Evolutionary conservation across 2,329 filamentous ascomycete species (phyloP).

Genomic region (Aspergillus intermedius): DNA sequence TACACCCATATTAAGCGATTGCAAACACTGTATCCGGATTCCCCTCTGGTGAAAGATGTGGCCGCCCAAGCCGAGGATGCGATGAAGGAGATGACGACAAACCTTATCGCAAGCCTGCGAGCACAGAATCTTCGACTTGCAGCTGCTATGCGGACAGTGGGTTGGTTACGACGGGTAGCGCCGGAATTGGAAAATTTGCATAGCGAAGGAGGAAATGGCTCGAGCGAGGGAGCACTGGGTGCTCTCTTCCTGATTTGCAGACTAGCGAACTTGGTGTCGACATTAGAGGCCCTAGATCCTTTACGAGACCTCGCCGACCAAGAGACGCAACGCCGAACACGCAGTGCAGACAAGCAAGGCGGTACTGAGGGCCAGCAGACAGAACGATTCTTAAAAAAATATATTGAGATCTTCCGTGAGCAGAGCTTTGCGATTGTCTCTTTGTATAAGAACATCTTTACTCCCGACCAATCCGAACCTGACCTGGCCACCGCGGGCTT

Average conservation of each 20-base stretch:
- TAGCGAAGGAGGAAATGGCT: conserved; percentile 19
- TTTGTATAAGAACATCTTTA: conserved; percentile 87
- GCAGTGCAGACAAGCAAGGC: conserved; percentile 19
- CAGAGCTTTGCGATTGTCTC: conserved; percentile 95
- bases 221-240: conserved; percentile 63
- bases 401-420: conserved; percentile 95
- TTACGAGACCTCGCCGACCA: conserved; percentile 84
- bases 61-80: conserved; percentile 72
- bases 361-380: conserved; percentile 70
- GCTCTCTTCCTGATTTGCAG: conserved; percentile 84
- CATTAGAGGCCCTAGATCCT: conserved; percentile 76
- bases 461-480: conserved; percentile 45
- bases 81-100: conserved; percentile 81
- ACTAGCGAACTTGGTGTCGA: conserved; percentile 68
- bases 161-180: conserved; percentile 80
- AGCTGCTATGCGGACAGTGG: conserved; percentile 80
- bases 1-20: conserved; percentile 89
- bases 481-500: conserved; percentile 22
- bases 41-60: conserved; percentile 66
- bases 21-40: conserved; percentile 73
- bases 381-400: conserved; percentile 87
- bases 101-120: conserved; percentile 72
- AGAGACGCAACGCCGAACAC: conserved; percentile 52
- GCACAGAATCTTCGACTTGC: conserved; percentile 77
- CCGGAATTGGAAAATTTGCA: conserved; percentile 61